Percentiles rank a stretch among this genome's conserved stretches.
phyloP scores from a whole-genome alignment of 768 basidiomycete genomes.

The Russula emetica region DNA sequence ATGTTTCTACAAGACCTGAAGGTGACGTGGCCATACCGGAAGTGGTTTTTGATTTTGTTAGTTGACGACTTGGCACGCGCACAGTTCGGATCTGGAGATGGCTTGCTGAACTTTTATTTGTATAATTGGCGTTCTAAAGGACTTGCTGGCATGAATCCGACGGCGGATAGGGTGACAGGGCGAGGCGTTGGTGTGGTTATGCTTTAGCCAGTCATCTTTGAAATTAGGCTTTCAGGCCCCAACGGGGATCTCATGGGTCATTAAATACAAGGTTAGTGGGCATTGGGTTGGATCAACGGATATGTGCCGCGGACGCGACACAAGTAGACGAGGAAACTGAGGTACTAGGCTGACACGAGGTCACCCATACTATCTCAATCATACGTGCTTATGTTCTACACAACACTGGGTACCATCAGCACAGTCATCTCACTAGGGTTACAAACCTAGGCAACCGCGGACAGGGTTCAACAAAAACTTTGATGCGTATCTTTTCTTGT shows the following conservation, averaged over 20 bases:
- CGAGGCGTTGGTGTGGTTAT: slow-evolving; percentile 90
- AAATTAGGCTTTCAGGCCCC: background rate
- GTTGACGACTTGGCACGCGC: slow-evolving; percentile 13
- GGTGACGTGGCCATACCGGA: slow-evolving; percentile 42
- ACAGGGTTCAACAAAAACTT: too few species aligned
- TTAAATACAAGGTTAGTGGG: background rate
- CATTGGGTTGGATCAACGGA: background rate
- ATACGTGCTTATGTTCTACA: too few species aligned
- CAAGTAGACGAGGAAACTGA: too few species aligned
- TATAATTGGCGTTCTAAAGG: slow-evolving; percentile 92
- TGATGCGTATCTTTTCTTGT: too few species aligned
- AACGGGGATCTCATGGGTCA: background rate
- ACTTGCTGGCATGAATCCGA: slow-evolving; percentile 62
- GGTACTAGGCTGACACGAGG: too few species aligned
- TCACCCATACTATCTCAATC: too few species aligned
- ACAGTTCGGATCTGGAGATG: slow-evolving; percentile 92
- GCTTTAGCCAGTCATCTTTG: slow-evolving; percentile 51
- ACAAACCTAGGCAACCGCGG: too few species aligned
- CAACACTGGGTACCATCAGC: too few species aligned
- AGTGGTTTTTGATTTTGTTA: slow-evolving; percentile 2
- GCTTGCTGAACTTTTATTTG: slow-evolving; percentile 84
- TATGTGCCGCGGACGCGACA: background rate
- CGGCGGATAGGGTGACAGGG: slow-evolving; percentile 55
- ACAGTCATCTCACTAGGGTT: too few species aligned
- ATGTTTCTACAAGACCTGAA: slow-evolving; percentile 77